Evolutionary conservation across 768 basidiomycete species (phyloP), one percentile per base, ranked within the genome.

Genomic region (Ephemerocybe angulata): DNA sequence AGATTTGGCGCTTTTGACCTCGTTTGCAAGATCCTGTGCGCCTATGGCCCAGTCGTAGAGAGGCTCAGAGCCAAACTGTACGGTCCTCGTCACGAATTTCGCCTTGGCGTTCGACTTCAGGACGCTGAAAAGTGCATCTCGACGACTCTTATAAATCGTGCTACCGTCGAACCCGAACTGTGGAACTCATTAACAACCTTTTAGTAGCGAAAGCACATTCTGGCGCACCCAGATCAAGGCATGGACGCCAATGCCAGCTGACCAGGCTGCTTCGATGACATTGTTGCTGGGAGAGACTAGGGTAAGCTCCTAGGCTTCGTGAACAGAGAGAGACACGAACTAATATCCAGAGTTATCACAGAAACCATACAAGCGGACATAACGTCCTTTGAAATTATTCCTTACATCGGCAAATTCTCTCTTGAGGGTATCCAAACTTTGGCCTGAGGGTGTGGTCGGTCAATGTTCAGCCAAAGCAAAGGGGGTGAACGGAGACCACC

Each of bases 31-130:
- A 28, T 72, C 67, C 5, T 62, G 24, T n/a, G 79, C 75, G 5
- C 72, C 62, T 42, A 88, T 69, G 29, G 79, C 87, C 35, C 66
- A 53, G 62, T 88, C 87, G 55, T 67, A 88, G 21, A 88, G 70
- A 1, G 86, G 86, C 60, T 88, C 87, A 0, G 85, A 85, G 29
- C 87, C 87, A 59, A 88, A 88, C 57, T 88, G 86, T 3, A 88
- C 67, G 1, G 71, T 82, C 19, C 85, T 80, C 1, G 84, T 86
- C 24, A 87, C 78, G 52, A 81, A 87, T 58, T 81, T 80, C 15
- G 83, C 85, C 57, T 79, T 84, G 1, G 78, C 74, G 53, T 86
- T 87, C 1, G 79, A 78, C 52, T 79, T 81, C 25, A 87, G 75
- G 0, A 74, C 72, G 21, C 64, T 68, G 37, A 87, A 67, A 44